These are phyloP conservation scores for Podaxis mareebaensis DNA, from an alignment of 768 basidiomycete species.

Conservation along the genomic window DNA sequence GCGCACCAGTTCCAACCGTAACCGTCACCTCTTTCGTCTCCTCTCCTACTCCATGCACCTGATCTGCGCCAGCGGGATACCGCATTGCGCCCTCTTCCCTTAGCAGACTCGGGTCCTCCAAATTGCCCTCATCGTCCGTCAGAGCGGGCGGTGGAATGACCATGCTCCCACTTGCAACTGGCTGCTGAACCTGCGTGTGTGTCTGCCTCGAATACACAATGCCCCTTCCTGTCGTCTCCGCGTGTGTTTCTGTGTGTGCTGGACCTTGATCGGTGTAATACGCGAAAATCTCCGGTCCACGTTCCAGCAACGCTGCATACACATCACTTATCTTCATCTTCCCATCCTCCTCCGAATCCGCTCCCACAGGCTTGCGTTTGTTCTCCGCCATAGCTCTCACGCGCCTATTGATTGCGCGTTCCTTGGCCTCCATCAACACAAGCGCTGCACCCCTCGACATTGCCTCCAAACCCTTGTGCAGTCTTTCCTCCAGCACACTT, in stretches of 20 bases:
- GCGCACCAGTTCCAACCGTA: constrained; percentile 36
- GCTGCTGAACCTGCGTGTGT: neutral
- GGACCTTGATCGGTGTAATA: neutral
- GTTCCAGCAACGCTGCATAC: constrained; percentile 23
- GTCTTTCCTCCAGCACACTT: constrained; percentile 28
- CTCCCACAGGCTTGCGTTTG: neutral
- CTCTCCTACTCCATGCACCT: neutral
- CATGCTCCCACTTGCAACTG: neutral
- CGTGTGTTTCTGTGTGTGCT: neutral
- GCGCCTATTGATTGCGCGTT: constrained; percentile 18
- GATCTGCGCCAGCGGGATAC: neutral
- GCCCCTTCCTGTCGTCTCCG: constrained; percentile 21
- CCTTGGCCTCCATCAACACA: constrained; percentile 25
- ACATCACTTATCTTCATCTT: constrained; percentile 19
- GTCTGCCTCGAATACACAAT: constrained; percentile 23
- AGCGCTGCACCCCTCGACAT: constrained; percentile 29
- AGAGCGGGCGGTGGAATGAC: constrained; percentile 24
- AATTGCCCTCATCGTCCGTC: constrained; percentile 13
- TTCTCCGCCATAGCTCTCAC: constrained; percentile 12
- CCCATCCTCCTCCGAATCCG: constrained; percentile 15
- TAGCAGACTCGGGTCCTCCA: constrained; percentile 16
- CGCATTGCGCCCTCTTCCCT: constrained; percentile 17
- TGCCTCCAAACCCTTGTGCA: constrained; percentile 26
- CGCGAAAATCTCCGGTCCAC: constrained; percentile 2
- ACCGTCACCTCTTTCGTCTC: constrained; percentile 29